Evolutionary conservation across 2,329 filamentous ascomycete genomes (phyloP).

Genomic region (Trichoderma cornu-damae): DNA sequence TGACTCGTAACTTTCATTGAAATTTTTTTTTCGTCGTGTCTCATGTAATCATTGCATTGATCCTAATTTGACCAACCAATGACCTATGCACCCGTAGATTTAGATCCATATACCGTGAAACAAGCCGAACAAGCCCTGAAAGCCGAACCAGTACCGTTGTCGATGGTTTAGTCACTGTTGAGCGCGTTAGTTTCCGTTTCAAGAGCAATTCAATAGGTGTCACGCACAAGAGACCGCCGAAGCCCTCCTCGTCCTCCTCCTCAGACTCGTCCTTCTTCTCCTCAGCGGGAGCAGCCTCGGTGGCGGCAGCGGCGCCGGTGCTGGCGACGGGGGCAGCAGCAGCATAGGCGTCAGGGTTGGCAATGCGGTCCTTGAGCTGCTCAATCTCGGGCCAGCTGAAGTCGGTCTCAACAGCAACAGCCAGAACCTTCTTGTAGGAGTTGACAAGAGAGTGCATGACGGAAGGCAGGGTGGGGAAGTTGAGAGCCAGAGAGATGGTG

Average conservation of each 20-base stretch:
- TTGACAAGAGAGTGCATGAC: conserved; percentile 97
- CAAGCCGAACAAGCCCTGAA: conserved; percentile 39
- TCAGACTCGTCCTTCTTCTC: conserved; percentile 63
- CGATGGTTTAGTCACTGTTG: conserved; percentile 48
- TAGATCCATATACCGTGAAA: conserved; percentile 42
- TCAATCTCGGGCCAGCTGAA: conserved; percentile 94
- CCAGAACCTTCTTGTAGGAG: conserved; percentile 92
- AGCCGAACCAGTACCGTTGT: conserved; percentile 38
- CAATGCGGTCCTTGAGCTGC: conserved; percentile 98
- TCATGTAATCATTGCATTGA: conserved; percentile 33
- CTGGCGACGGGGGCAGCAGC: conserved; percentile 68
- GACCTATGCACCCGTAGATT: conserved; percentile 44
- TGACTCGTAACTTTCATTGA: conserved; percentile 28
- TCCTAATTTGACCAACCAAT: conserved; percentile 41
- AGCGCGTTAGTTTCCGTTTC: conserved; percentile 36
- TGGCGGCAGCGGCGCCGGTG: conserved; percentile 48
- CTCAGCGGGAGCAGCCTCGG: conserved; percentile 51
- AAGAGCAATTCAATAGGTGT: not conserved
- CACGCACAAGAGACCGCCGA: conserved; percentile 73
- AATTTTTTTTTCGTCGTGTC: conserved; percentile 26
- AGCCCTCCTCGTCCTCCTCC: conserved; percentile 63
- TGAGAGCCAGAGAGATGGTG: conserved; percentile 81
- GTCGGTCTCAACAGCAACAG: conserved; percentile 85
- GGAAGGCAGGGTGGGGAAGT: conserved; percentile 94
- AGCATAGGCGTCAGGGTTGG: conserved; percentile 97